Evolutionary conservation across 108 stramenopile species (phyloP), one percentile per base, ranked within the genome.

Genomic region (Heterococcus sp.): DNA sequence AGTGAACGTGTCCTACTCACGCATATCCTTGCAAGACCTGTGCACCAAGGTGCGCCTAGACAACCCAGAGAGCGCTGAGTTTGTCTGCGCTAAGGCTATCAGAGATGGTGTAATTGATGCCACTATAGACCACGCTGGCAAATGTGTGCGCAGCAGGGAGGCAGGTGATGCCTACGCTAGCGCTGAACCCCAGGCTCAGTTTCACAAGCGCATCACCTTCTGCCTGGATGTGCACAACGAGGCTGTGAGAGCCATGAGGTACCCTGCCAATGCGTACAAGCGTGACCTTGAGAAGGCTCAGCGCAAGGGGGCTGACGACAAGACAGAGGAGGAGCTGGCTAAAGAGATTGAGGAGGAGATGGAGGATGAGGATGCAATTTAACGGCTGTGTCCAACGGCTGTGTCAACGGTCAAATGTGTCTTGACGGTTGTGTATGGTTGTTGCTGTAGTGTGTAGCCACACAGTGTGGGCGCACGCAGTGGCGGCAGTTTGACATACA

Each of bases 71-170:
- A 81, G 72, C 40, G 97, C 98, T 11, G 97, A 99, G 85, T 96
- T 93, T 78, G 94, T 97, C 35, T 95, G 95, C 37, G 95, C 97
- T 72, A 97, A 97, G 91, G 97, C 96, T 21, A 95, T 99, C 31
- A 76, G 94, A 27, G 98, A 99, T 88, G 98, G 98, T 28, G 97
- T 99, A 0, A 91, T 99, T 75, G 96, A 98, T 73, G 98, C 96
- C n/a, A 92, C 93, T 8, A 93, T 99, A 82, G 94, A 98, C 88
- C 97, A 96, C 83, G 93, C 93, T 37, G n/a, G n/a, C n/a, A n/a
- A n/a, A n/a, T n/a, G n/a, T n/a, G n/a, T n/a, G n/a, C n/a, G n/a
- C n/a, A 89, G 91, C 66, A 92, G 95, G 75, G 98, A 97, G 71
- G 89, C 94, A 69, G 88, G 93, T 39, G 95, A 99, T 87, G 91